phyloP scores from a whole-genome alignment of 2,329 filamentous ascomycete species.

The Apiospora kogelbergensis region DNA sequence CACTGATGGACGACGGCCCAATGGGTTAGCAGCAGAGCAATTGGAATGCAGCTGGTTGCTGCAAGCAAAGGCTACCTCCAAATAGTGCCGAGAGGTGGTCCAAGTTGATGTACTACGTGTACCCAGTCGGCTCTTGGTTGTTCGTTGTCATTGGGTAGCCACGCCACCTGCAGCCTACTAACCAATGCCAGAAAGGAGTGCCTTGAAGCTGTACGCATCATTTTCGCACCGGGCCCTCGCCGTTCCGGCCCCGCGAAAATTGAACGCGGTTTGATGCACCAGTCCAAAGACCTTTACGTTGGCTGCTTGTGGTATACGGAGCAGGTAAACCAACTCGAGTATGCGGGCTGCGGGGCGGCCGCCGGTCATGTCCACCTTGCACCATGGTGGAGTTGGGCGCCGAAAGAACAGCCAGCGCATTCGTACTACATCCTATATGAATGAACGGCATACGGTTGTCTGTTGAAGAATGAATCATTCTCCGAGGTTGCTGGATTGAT shows the following conservation, averaged over 20 bases:
- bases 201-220: not conserved
- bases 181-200: not conserved
- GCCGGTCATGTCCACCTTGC: not conserved
- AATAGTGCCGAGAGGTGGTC: too few relatives aligned
- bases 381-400: not conserved
- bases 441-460: not conserved
- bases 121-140: not conserved
- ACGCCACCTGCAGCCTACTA: not conserved
- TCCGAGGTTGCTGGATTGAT: not conserved
- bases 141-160: not conserved
- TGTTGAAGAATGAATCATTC: not conserved
- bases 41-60: not conserved
- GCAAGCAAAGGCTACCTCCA: not conserved
- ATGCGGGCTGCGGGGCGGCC: not conserved
- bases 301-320: not conserved
- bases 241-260: not conserved
- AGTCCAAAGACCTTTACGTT: not conserved
- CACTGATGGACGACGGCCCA: not conserved
- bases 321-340: not conserved
- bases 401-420: not conserved
- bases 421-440: not conserved
- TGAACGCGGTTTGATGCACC: not conserved
- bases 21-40: not conserved
- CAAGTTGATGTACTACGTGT: too few relatives aligned
- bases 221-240: not conserved